Conservation (phyloP, 2,329 filamentous ascomycete species). For the Fusarium duplospermum region DNA sequence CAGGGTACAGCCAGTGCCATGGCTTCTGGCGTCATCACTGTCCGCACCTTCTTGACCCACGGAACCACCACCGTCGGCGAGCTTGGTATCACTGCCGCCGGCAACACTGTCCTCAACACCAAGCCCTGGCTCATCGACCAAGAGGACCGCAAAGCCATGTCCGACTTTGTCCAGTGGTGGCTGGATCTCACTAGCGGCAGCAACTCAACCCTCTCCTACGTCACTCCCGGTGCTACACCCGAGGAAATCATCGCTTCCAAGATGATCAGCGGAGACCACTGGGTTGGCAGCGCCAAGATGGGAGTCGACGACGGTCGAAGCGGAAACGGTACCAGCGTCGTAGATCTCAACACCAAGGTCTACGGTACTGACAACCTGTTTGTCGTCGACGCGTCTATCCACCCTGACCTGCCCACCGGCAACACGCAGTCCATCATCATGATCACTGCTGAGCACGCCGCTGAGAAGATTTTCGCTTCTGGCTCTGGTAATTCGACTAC, state of each 20-base stretch:
- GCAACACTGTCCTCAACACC: constrained; percentile 44
- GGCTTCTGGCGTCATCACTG: constrained; percentile 37
- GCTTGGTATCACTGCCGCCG: constrained; percentile 38
- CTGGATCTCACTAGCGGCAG: constrained; percentile 30
- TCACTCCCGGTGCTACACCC: constrained; percentile 36
- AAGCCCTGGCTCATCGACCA: constrained; percentile 44
- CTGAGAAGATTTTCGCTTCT: constrained; percentile 39
- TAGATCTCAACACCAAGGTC: constrained; percentile 67
- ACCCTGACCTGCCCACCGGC: constrained; percentile 58
- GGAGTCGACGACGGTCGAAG: constrained; percentile 61
- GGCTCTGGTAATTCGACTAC: constrained; percentile 27
- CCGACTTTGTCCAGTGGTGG: constrained; percentile 42
- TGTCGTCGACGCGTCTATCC: constrained; percentile 71
- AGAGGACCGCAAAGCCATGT: constrained; percentile 41
- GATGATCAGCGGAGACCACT: constrained; percentile 45
- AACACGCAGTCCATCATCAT: constrained; percentile 46
- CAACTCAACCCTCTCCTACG: constrained; percentile 39
- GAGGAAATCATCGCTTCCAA: constrained; percentile 36
- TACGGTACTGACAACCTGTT: constrained; percentile 72
- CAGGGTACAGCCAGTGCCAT: constrained; percentile 43
- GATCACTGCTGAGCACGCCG: constrained; percentile 43
- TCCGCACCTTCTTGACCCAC: constrained; percentile 41
- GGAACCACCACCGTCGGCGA: constrained; percentile 40
- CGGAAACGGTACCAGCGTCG: constrained; percentile 61
- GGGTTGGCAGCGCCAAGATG: constrained; percentile 51